Conservation (phyloP, 2,329 filamentous ascomycete species). For the Aspergillus tubingensis region DNA sequence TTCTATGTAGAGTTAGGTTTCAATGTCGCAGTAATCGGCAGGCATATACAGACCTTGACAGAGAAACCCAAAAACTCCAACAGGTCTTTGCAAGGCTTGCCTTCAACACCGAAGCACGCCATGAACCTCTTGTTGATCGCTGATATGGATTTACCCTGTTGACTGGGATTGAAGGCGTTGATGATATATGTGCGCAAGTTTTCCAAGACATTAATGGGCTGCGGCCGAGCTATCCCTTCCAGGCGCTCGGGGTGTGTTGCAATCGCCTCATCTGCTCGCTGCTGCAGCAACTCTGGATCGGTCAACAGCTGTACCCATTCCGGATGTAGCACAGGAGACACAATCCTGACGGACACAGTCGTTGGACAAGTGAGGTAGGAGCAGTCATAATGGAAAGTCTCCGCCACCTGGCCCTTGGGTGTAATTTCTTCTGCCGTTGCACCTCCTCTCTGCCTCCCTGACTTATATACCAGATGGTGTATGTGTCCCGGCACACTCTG, state of each 20-base stretch:
- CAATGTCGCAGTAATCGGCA: neutral
- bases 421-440: constrained; percentile 25
- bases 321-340: constrained; percentile 54
- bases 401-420: constrained; percentile 38
- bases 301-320: constrained; percentile 55
- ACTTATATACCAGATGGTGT: constrained; percentile 60
- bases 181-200: constrained; percentile 62
- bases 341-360: constrained; percentile 54
- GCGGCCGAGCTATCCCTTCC: constrained; percentile 54
- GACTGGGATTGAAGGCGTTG: constrained; percentile 56
- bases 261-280: constrained; percentile 57
- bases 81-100: constrained; percentile 55
- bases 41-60: constrained; percentile 41
- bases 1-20: constrained; percentile 26
- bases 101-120: constrained; percentile 62
- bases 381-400: constrained; percentile 59
- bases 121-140: constrained; percentile 65
- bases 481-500: constrained; percentile 55
- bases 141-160: constrained; percentile 57
- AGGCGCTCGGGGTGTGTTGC: constrained; percentile 55
- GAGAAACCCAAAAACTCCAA: constrained; percentile 61
- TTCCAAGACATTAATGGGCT: constrained; percentile 56
- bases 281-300: constrained; percentile 54
- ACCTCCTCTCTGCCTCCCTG: constrained; percentile 34
- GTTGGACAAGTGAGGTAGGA: constrained; percentile 60